Evolutionary conservation across 169 alveolate genomes (phyloP), one percentile per base, ranked within the genome.

Genomic region (Miamiensis avidus): DNA sequence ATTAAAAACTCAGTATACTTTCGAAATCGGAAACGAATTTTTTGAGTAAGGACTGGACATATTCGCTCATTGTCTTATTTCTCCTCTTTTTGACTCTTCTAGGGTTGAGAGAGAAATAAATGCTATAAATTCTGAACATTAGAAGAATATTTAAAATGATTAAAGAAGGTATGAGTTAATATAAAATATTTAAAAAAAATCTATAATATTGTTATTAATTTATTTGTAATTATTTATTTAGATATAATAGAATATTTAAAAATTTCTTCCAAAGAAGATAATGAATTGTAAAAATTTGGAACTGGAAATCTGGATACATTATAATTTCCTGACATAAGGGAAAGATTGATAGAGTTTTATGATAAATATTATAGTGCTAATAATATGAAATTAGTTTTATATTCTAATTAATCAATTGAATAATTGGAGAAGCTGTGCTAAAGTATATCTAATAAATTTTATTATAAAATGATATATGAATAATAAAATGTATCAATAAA

Each of bases 91-190:
- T 84, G 88, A 94, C 1, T 90, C 91, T 34, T 86, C 92, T 31
- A 95, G 97, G 0, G 86, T 93, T 6, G 93, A 91, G 29, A 89
- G 98, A 75, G 99, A 97, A 90, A 85, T 97, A 73, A 89, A 94
- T 83, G 97, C 99, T 4, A 95, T 98, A 30, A 97, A 98, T 88
- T 90, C 97, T 76, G 99, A 98, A 87, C 95, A 94, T 85, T 90
- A 91, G 76, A 97, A 97, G 89, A 96, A 97, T 92, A 82, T 96
- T 34, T 94, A 95, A 65, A 91, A 91, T 86, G 99, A 95, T 76
- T 86, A 65, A 49, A 82, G 94, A 94, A 88, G 95, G 78, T 34
- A 83, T 29, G 75, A 74, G 75, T 83, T 64, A 64, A 81, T 92
- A 94, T 86, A 93, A 82, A 49, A 49, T 11, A 49, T 11, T 11